Percentiles rank a stretch among this genome's conserved stretches.
Evolutionary conservation across 23 red algal genomes (phyloP).

Genomic region (Gracilaria caudata): DNA sequence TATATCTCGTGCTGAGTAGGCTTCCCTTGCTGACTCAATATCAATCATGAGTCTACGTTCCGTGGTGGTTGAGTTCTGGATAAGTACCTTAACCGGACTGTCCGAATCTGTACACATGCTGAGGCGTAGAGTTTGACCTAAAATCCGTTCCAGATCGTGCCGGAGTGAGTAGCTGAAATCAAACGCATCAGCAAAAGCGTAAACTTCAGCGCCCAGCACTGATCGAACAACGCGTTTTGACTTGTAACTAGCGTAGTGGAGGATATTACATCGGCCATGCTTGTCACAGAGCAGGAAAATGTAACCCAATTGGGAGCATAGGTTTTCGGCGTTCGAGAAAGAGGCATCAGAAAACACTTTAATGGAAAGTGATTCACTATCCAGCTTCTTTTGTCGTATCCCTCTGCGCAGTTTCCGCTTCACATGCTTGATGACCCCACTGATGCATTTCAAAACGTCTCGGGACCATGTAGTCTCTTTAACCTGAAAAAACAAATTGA

Average conservation of each 20-base stretch:
- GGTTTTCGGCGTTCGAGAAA: conserved; percentile 19
- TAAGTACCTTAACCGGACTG: too few relatives aligned
- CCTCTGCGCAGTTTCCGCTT: neutral
- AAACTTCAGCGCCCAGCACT: neutral
- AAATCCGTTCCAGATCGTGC: too few relatives aligned
- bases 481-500: conserved; percentile 32
- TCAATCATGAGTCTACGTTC: conserved; percentile 49
- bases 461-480: conserved; percentile 8
- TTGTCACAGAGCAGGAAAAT: neutral
- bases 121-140: too few relatives aligned
- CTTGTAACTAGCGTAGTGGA: neutral
- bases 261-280: neutral
- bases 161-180: too few relatives aligned
- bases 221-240: neutral
- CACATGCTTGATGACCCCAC: neutral
- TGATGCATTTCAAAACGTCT: neutral
- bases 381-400: neutral
- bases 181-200: conserved; percentile 10
- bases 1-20: conserved; percentile 14
- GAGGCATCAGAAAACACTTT: conserved; percentile 34
- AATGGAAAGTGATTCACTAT: neutral
- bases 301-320: conserved; percentile 3
- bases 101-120: too few relatives aligned
- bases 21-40: conserved; percentile 29
- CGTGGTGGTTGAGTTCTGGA: neutral